Conservation (phyloP, 495 filamentous ascomycete species). For the Podospora pseudoanserina region DNA sequence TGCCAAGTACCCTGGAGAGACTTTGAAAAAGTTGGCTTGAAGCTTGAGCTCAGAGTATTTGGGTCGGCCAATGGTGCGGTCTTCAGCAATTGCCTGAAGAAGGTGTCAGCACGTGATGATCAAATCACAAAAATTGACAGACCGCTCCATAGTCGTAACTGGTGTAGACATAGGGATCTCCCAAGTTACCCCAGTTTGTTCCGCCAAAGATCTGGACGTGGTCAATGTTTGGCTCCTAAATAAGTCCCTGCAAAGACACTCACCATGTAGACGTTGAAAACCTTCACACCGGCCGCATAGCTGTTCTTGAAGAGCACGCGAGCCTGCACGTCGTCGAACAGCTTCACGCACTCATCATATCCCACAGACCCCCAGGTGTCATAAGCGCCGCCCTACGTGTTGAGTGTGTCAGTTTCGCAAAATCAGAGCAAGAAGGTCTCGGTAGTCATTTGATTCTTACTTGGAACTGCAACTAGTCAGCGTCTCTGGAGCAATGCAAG, state of each 20-base stretch:
- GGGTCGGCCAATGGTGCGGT: slow-evolving; percentile 57
- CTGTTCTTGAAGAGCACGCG: slow-evolving; percentile 80
- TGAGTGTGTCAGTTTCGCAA: slow-evolving; percentile 20
- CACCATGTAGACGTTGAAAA: slow-evolving; percentile 61
- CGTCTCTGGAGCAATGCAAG: not conserved
- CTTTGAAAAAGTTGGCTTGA: slow-evolving; percentile 66
- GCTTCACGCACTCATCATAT: slow-evolving; percentile 58
- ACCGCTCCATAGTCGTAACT: slow-evolving; percentile 68
- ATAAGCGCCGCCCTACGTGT: slow-evolving; percentile 71
- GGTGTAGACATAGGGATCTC: slow-evolving; percentile 68
- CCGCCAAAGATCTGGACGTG: slow-evolving; percentile 54
- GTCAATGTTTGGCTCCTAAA: slow-evolving; percentile 15
- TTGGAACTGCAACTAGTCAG: slow-evolving; percentile 12
- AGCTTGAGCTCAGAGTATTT: slow-evolving; percentile 80
- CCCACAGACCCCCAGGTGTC: slow-evolving; percentile 72
- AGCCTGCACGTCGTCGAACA: slow-evolving; percentile 68
- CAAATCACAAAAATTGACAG: not conserved
- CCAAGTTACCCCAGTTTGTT: slow-evolving; percentile 85
- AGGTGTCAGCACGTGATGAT: not conserved
- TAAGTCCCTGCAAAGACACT: slow-evolving; percentile 10
- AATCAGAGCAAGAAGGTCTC: slow-evolving; percentile 11
- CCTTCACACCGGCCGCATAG: slow-evolving; percentile 53
- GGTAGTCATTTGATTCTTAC: not conserved
- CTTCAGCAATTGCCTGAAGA: slow-evolving; percentile 56
- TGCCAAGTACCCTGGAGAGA: slow-evolving; percentile 63